Base-by-base conservation (phyloP, 148 eudicot genomes). In the Fagopyrum esculentum region DNA sequence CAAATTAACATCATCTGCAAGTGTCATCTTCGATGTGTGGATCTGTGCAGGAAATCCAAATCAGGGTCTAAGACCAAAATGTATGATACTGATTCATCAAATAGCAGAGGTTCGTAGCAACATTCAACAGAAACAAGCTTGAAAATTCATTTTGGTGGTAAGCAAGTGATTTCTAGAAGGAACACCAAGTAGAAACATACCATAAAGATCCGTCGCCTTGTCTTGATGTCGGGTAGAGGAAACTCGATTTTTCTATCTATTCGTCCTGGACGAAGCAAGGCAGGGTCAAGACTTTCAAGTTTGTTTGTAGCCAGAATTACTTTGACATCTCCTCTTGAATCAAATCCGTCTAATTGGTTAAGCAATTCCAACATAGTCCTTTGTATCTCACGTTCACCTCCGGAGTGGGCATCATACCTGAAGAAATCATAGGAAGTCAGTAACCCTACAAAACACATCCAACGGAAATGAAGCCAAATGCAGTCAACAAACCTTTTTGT, bases 21-120 rank as follows among this genome's bases (percentile, higher is more conserved):
- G 80, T 9, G 96, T 90, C 98, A 91, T 93, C 82, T 89, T 91
- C 66, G 98, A 86, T 63, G 98, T 93, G 81, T 93, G 98, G 73
- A 93, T 93, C 97, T 75, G 77, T 46, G 8, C 74, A 72, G 30
- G 8, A 66, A 40, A 3, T 66, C 17, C 46, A 12, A 9, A 22
- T 66, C 19, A 66, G 47, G 45, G 19, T 13, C 12, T 66, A 66
- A 13, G 0, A 66, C 71, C 17, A 13, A 35, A 35, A 40, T 15
- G 71, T 66, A 40, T 40, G 43, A 66, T 64, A 40, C 13, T 66
- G 46, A 66, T 35, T 43, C 43, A 2, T 30, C 69, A 61, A 57
- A 29, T 57, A 57, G 26, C 35, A 61, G 16, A 22, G 26, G 26
- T 22, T 22, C 26, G 26, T 22, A 22, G 26, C 26, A 22, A 22